These are phyloP conservation scores for Xanthoceras sorbifolium DNA, from an alignment of 345 rosid species.

Conservation along the genomic window DNA sequence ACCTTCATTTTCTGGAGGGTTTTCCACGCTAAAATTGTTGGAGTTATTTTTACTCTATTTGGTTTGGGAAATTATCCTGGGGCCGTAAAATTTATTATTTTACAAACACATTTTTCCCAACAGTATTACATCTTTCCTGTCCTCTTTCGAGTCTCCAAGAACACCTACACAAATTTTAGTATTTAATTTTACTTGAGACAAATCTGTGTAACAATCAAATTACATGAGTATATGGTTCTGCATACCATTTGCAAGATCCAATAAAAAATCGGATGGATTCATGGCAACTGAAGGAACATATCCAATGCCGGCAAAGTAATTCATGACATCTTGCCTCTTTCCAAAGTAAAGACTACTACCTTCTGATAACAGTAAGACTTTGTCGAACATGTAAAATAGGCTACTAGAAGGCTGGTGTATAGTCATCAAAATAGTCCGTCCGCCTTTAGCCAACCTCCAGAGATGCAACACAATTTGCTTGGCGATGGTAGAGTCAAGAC, in stretches of 20 bases:
- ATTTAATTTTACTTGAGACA: too few species aligned
- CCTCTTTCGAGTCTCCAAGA: slow-evolving; percentile 28
- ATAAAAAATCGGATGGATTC: slow-evolving; percentile 60
- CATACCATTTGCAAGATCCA: slow-evolving; percentile 61
- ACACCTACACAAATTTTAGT: slow-evolving; percentile 39
- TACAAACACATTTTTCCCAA: too few species aligned
- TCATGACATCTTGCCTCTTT: slow-evolving; percentile 41
- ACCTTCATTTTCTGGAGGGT: too few species aligned
- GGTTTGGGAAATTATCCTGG: too few species aligned
- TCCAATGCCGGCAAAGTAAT: slow-evolving; percentile 51
- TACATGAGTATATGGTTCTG: too few species aligned
- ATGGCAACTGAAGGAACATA: slow-evolving; percentile 43
- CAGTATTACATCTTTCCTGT: slow-evolving; percentile 31
- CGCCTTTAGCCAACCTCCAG: slow-evolving; percentile 46
- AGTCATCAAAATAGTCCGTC: slow-evolving; percentile 53
- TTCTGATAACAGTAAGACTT: slow-evolving; percentile 54
- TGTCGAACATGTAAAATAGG: slow-evolving; percentile 60
- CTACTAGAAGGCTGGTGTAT: slow-evolving; percentile 67
- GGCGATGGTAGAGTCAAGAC: slow-evolving; percentile 63
- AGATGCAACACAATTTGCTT: slow-evolving; percentile 48
- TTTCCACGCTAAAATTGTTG: too few species aligned
- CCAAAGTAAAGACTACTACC: slow-evolving; percentile 56
- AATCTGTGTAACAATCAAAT: background rate
- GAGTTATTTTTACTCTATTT: too few species aligned
- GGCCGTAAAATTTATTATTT: too few species aligned